Percentiles rank a stretch among this genome's conserved stretches.
Conservation (phyloP, 352 stramenopile genomes). For the Blastocystis sp. region DNA sequence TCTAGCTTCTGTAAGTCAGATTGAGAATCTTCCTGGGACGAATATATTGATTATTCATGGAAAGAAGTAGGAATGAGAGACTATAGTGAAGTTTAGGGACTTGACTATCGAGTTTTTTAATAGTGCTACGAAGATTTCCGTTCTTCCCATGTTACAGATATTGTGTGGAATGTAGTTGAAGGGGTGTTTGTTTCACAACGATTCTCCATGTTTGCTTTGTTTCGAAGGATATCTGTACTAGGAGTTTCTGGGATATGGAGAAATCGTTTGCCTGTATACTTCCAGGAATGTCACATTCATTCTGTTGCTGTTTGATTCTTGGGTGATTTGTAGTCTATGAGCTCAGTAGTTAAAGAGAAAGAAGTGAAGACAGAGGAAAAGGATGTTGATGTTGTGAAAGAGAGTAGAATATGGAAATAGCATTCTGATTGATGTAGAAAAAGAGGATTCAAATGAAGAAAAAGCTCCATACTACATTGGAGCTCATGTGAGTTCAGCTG, state of each 20-base stretch:
- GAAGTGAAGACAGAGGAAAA: background rate
- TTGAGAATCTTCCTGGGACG: constrained; percentile 4
- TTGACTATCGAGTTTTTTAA: constrained; percentile 33
- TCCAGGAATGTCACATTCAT: background rate
- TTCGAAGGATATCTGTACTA: background rate
- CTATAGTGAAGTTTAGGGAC: background rate
- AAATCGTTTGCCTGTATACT: background rate
- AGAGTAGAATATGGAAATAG: background rate
- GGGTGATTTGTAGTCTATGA: background rate
- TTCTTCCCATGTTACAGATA: constrained; percentile 17
- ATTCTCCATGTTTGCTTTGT: background rate
- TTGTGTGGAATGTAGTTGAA: background rate
- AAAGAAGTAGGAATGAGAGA: background rate
- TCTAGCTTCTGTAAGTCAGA: background rate
- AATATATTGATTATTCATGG: constrained; percentile 12
- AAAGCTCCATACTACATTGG: constrained; percentile 56
- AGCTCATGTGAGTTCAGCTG: constrained; percentile 45
- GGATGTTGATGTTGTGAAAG: background rate
- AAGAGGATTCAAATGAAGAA: background rate
- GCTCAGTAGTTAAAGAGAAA: background rate
- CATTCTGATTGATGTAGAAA: background rate
- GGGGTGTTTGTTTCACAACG: background rate
- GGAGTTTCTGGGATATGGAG: background rate
- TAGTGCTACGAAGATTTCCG: background rate
- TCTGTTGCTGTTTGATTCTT: background rate